Base-by-base conservation (phyloP, 371 early-diverging fungal species). In the Massospora cicadina region DNA sequence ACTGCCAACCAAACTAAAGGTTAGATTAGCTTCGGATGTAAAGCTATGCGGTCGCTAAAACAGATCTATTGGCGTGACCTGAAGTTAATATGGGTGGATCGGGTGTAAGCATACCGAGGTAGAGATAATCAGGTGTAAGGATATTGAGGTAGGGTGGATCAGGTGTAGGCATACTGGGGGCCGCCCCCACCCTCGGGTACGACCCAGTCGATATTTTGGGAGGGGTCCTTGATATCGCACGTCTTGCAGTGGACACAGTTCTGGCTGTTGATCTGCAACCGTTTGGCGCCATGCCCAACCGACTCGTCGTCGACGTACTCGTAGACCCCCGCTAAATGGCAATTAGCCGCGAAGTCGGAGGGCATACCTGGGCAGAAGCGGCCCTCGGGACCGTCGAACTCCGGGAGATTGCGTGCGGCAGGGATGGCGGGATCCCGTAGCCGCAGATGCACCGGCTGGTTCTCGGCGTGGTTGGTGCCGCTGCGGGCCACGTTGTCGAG, bases 171-270 rank as follows among this genome's bases (percentile, higher is more conserved):
- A 58, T 71, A 71, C 64, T 86, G 87, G 55, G 96, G 95, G 63
- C 95, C 95, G 67, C 89, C 91, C 33, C 91, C 90, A 66, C 95
- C 95, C 73, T 96, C 93, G n/a, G 98, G 98, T 13, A 93, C 94
- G n/a, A 87, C 87, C 98, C 98, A 95, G 74, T 95, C 88, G 76
- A 97, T 95, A 75, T 97, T 97, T 75, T 98, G 98, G 54, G 89
- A 84, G 25, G 97, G 97, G 74, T 96, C 97, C 75, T 98, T 98
- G 75, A 98, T 98, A 72, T 98, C 98, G 72, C 98, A 98, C 0
- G 98, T 98, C 81, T 98, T 98, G 82, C 98, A 98, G 74, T 98
- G 98, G 64, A 98, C 88, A 75, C 98, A 98, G 77, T 98, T 98
- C 71, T 90, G 90, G 32, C 91, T 84, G 75, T 98, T 97, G 76